Percentiles rank a stretch among this genome's conserved stretches.
These are phyloP conservation scores for Aspergillus candidus DNA, from an alignment of 2,329 filamentous ascomycete genomes.

Conservation along the genomic window DNA sequence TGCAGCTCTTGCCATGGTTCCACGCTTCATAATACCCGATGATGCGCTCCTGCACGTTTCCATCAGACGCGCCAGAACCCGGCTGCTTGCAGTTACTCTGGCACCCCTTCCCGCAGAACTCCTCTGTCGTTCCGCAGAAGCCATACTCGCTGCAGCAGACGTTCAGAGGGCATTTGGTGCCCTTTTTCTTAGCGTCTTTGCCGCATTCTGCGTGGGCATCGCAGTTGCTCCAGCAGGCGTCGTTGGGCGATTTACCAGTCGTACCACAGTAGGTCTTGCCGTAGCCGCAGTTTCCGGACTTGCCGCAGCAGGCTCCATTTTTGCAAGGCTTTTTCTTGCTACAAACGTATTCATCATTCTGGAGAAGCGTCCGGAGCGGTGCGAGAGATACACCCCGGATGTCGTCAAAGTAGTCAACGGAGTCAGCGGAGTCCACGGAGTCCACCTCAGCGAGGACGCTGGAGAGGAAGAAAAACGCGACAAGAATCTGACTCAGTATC, in stretches of 20 bases:
- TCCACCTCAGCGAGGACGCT: too few relatives aligned
- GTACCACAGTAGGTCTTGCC: neutral
- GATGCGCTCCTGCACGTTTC: constrained; percentile 4
- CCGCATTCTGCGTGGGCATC: constrained; percentile 10
- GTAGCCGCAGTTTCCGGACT: constrained; percentile 1
- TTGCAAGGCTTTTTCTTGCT: constrained; percentile 2
- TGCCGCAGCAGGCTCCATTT: constrained; percentile 1
- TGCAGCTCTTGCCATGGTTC: constrained; percentile 2
- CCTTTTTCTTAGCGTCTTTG: constrained; percentile 3
- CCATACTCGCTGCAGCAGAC: constrained; percentile 19
- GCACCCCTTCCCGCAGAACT: constrained; percentile 3
- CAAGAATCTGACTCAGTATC: too few relatives aligned
- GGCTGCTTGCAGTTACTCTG: constrained; percentile 5
- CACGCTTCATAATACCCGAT: constrained; percentile 15
- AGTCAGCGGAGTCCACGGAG: too few relatives aligned
- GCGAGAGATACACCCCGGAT: too few relatives aligned
- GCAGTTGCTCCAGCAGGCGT: neutral
- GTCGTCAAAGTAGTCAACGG: too few relatives aligned
- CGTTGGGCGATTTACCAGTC: neutral
- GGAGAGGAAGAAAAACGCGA: too few relatives aligned
- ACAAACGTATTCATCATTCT: neutral
- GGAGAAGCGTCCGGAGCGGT: too few relatives aligned
- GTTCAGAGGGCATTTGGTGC: constrained; percentile 19
- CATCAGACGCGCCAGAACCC: constrained; percentile 4
- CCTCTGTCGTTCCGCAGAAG: constrained; percentile 6